Evolutionary conservation across 2,329 filamentous ascomycete genomes (phyloP), one percentile per base, ranked within the genome.

Genomic region (Grosmannia huntii): DNA sequence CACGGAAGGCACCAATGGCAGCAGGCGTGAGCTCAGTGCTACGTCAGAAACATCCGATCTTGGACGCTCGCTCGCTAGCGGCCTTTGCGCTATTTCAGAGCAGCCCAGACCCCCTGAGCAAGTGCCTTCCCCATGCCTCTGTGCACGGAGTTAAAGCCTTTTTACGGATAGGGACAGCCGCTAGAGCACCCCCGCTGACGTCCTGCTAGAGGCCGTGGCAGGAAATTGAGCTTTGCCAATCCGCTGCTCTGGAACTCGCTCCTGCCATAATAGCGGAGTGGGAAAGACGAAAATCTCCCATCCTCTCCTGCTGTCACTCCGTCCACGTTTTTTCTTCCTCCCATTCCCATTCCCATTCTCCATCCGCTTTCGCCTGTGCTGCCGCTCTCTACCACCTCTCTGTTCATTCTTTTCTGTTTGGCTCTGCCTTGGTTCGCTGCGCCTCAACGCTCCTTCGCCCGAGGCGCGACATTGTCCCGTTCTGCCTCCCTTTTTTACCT

Each of bases 31-130:
- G 14, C 19, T 19, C 46, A 25, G 48, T n/a, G 49, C 53, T 59
- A 59, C 57, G 57, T 59, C 57, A 59, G 48, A 56, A 59, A 59
- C 57, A 59, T 59, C 57, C 57, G 57, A 59, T 56, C 27, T 54
- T 51, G 31, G 5, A 28, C 41, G 14, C 25, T 33, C 56, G 46
- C 21, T n/a, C 27, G 11, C 52, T 50, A 58, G 57, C 44, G 57
- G 51, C 21, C 14, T 57, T 44, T 48, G 23, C 50, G 55, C 50
- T 54, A 48, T 36, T 49, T 48, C 56, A 31, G 50, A 52, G 44
- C 33, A 53, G 56, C 49, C 56, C 25, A 57, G 56, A 25, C 55
- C 49, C 55, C 49, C 48, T 49, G 44, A 49, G 33, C 31, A 19
- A 27, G 27, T 50, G 9, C 10, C 19, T 33, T 56, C 27, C 41